Conservation (phyloP, 1,284 basidiomycete species). For the Pyrrhoderma lamaoense region DNA sequence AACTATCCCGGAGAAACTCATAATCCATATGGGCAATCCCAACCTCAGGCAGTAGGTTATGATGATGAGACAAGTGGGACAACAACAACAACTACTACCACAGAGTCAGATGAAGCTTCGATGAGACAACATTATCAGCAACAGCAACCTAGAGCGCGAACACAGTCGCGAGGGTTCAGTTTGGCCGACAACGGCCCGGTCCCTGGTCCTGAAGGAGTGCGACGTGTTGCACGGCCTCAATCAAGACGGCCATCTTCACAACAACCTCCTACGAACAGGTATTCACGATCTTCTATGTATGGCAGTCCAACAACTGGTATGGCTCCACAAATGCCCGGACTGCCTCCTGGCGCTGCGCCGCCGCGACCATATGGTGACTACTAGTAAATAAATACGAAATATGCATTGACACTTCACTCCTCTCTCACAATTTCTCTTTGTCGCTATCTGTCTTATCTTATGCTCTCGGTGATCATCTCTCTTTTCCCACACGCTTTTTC, state of each 20-base stretch:
- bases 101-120: constrained; percentile 12
- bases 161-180: constrained; percentile 52
- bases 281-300: constrained; percentile 49
- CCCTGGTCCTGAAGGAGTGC: constrained; percentile 64
- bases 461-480: constrained; percentile 1
- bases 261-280: constrained; percentile 56
- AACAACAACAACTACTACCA: constrained; percentile 11
- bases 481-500: constrained; percentile 3
- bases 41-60: constrained; percentile 31
- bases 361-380: constrained; percentile 29
- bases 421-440: constrained; percentile 1
- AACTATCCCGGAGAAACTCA: constrained; percentile 45
- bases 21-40: constrained; percentile 41
- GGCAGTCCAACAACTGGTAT: constrained; percentile 10
- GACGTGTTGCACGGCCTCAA: constrained; percentile 57
- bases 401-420: constrained; percentile 1
- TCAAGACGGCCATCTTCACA: constrained; percentile 49
- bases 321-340: constrained; percentile 29
- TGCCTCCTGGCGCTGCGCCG: constrained; percentile 71
- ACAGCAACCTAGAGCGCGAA: constrained; percentile 23
- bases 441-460: neutral
- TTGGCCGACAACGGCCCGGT: constrained; percentile 77
- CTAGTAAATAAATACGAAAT: constrained; percentile 3
- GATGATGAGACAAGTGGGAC: constrained; percentile 28
- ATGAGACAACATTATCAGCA: constrained; percentile 21